phyloP scores from a whole-genome alignment of 2,329 filamentous ascomycete species.

The Scedosporium boydii region DNA sequence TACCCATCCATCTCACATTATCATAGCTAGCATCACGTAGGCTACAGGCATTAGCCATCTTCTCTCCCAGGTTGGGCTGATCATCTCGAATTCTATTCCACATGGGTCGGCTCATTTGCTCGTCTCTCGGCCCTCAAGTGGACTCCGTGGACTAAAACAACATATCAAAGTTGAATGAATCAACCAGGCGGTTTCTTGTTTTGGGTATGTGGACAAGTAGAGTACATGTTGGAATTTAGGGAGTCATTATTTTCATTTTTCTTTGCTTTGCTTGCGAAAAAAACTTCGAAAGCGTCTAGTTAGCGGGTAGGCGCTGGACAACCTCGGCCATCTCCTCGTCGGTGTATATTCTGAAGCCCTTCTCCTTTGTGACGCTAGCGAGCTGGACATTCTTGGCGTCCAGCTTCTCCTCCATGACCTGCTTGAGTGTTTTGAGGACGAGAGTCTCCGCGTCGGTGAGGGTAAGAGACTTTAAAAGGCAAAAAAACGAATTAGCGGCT shows the following conservation, averaged over 20 bases:
- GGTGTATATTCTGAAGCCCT: slow-evolving; percentile 96
- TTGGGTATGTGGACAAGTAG: neutral
- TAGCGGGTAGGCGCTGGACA: slow-evolving; percentile 70
- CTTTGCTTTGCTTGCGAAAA: too few relatives aligned
- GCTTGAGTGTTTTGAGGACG: slow-evolving; percentile 95
- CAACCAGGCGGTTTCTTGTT: neutral
- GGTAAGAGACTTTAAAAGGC: slow-evolving; percentile 61
- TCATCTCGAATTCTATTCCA: too few relatives aligned
- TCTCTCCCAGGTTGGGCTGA: too few relatives aligned
- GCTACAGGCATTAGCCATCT: too few relatives aligned
- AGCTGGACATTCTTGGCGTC: slow-evolving; percentile 98
- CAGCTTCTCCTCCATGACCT: slow-evolving; percentile 99
- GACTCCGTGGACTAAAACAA: too few relatives aligned
- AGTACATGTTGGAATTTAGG: neutral
- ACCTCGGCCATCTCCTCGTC: slow-evolving; percentile 95
- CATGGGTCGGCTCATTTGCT: too few relatives aligned
- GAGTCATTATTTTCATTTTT: neutral
- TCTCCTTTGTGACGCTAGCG: slow-evolving; percentile 94
- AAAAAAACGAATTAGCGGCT: slow-evolving; percentile 6
- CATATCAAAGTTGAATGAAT: neutral
- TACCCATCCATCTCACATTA: too few relatives aligned
- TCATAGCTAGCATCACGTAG: too few relatives aligned
- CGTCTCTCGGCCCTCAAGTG: too few relatives aligned
- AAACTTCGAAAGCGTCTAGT: slow-evolving; percentile 29
- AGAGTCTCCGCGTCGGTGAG: slow-evolving; percentile 88